Evolutionary conservation across 2,329 filamentous ascomycete species (phyloP), one percentile per base, ranked within the genome.

Genomic region (Stagonosporopsis vannaccii): DNA sequence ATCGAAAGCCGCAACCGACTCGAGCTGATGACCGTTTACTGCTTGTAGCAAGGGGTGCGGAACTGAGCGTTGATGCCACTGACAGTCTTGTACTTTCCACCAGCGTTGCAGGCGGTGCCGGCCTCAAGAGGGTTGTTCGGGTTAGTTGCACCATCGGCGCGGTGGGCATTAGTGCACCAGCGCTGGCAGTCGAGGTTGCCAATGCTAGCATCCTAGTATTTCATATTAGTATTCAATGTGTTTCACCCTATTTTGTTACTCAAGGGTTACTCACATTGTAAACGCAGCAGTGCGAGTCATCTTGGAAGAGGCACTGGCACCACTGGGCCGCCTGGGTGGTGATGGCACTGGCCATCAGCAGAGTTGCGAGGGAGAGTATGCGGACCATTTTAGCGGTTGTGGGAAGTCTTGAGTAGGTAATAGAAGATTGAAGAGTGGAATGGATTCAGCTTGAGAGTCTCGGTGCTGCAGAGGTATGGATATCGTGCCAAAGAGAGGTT

Each of bases 21-120:
- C 46, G 46, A 41, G 28, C 46, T 42, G 36, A 50, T 12, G 46
- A 41, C 13, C 47, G 48, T 51, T n/a, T 58, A 56, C 33, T 52
- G 58, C 33, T 39, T 57, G 33, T 57, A 57, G 43, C 54, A 57
- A 48, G 49, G 49, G n/a, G 49, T 57, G 25, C 54, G 54, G 6
- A 44, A 33, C 25, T 53, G 54, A 22, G 54, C 54, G 30, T 44
- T 53, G n/a, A 57, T 48, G n/a, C 44, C 37, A 44, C 48, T 44
- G 20, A 48, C 54, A 23, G 47, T 52, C 12, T 44, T 46, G 43
- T 52, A 57, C 37, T 53, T 53, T 39, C 54, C 54, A 12, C 54
- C 49, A 57, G 54, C 49, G 19, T 57, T 57, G 48, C 54, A 57
- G 22, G 50, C 44, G 30, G 42, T 39, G 46, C 46, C 46, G n/a